Conservation (phyloP, 106 monocot genomes). For the Alisma plantagoaquatica region DNA sequence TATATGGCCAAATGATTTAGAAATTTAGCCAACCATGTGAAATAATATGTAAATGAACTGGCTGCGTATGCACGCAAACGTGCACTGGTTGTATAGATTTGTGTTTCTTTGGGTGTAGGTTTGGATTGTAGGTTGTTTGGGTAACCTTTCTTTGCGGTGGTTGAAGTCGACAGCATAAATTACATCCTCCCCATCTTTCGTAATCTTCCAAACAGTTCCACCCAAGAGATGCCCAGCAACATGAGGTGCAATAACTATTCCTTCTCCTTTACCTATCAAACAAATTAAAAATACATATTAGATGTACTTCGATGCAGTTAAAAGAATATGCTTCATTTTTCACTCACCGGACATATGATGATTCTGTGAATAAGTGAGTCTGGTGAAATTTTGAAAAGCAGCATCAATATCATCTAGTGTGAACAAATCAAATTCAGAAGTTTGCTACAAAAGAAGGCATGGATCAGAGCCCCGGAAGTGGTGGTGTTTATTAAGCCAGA, state of each 20-base stretch:
- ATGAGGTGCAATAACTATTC: constrained; percentile 97
- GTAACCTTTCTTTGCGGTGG: constrained; percentile 97
- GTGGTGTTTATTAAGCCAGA: no score
- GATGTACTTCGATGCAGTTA: background rate
- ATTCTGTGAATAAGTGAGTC: constrained; percentile 94
- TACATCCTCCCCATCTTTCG: constrained; percentile 99
- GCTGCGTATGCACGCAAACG: no score
- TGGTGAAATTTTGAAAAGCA: constrained; percentile 76
- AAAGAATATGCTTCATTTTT: background rate
- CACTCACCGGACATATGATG: constrained; percentile 75
- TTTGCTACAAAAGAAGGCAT: constrained; percentile 80
- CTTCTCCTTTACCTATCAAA: constrained; percentile 79
- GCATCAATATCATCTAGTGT: constrained; percentile 92
- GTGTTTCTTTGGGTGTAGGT: no score
- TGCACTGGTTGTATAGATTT: no score
- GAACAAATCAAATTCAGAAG: constrained; percentile 93
- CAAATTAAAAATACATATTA: background rate
- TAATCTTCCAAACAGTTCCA: constrained; percentile 97
- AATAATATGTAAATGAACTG: background rate
- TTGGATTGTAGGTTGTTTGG: no score
- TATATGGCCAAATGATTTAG: background rate
- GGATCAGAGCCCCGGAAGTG: background rate
- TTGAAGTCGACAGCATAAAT: constrained; percentile 99
- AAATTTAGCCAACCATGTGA: background rate
- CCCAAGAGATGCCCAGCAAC: constrained; percentile 96